These are phyloP conservation scores for Neofusicoccum sp. DNA, from an alignment of 2,329 filamentous ascomycete genomes.

Conservation along the genomic window DNA sequence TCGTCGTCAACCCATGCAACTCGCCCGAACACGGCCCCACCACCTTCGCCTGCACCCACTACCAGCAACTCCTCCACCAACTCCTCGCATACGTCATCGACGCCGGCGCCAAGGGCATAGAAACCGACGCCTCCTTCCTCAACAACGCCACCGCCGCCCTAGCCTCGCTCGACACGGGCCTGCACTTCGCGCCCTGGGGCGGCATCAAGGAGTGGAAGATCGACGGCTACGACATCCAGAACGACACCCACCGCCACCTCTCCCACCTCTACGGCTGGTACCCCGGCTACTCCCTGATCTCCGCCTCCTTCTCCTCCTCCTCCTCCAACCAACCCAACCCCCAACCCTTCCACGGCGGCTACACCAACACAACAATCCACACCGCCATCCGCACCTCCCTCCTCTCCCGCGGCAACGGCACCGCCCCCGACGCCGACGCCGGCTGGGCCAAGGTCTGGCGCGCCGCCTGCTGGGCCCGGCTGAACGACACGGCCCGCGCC, in stretches of 20 bases:
- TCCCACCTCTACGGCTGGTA: no score
- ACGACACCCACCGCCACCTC: conserved; percentile 54
- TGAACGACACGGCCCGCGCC: conserved; percentile 55
- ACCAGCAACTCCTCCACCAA: conserved; percentile 54
- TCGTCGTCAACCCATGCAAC: conserved; percentile 62
- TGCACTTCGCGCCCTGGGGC: conserved; percentile 48
- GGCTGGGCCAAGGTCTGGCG: conserved; percentile 65
- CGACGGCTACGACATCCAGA: conserved; percentile 27
- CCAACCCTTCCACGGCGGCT: no score
- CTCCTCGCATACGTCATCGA: conserved; percentile 38
- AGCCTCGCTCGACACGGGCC: conserved; percentile 53
- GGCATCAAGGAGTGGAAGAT: conserved; percentile 58
- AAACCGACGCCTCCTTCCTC: conserved; percentile 38
- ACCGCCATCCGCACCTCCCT: conserved; percentile 52
- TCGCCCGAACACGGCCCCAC: conserved; percentile 58
- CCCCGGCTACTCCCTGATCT: no score
- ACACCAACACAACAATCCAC: conserved; percentile 49
- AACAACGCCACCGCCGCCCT: conserved; percentile 46
- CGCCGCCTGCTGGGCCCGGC: conserved; percentile 57
- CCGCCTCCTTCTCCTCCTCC: conserved; percentile 61
- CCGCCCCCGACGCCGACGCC: conserved; percentile 52
- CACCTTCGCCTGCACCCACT: conserved; percentile 58
- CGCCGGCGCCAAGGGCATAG: conserved; percentile 25
- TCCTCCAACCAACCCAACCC: conserved; percentile 53
- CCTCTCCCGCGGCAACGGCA: conserved; percentile 50